phyloP scores from a whole-genome alignment of 495 filamentous ascomycete genomes.

The Neurospora discreta region DNA sequence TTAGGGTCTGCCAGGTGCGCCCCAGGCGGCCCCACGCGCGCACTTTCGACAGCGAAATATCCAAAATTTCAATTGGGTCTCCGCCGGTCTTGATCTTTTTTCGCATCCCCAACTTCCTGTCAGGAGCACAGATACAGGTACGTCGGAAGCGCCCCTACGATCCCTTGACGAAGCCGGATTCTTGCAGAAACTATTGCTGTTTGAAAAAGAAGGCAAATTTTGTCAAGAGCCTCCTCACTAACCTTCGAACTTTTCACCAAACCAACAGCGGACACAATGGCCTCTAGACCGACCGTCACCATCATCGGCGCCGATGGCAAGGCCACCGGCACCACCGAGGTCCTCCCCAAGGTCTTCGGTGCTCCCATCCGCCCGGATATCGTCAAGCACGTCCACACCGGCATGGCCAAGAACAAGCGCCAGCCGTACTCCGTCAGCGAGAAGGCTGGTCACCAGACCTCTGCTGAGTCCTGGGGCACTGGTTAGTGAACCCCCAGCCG shows the following conservation, averaged over 20 bases:
- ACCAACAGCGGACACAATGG: constrained; percentile 51
- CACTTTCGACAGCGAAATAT: constrained; percentile 18
- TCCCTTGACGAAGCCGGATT: neutral
- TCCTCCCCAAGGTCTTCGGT: constrained; percentile 90
- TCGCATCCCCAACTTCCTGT: constrained; percentile 16
- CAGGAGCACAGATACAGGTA: constrained; percentile 11
- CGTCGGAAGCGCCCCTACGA: neutral
- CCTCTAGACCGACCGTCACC: constrained; percentile 88
- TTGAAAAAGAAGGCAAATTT: neutral
- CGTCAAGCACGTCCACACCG: constrained; percentile 96
- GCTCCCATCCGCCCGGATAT: constrained; percentile 97
- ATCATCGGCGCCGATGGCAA: constrained; percentile 88
- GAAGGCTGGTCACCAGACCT: constrained; percentile 99
- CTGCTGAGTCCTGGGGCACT: constrained; percentile 99
- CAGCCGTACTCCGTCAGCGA: constrained; percentile 99
- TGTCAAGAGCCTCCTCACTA: constrained; percentile 1
- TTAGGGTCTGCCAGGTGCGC: constrained; percentile 18
- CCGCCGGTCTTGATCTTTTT: constrained; percentile 19
- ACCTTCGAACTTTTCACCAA: neutral
- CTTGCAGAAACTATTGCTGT: neutral
- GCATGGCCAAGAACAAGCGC: constrained; percentile 99
- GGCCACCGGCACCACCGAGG: constrained; percentile 72
- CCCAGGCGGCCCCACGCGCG: constrained; percentile 18
- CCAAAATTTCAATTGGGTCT: constrained; percentile 27
- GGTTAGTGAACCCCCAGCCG: constrained; percentile 50